These are phyloP conservation scores for Rhododendron mucronatum DNA, from an alignment of 148 eudicot genomes.

Conservation along the genomic window DNA sequence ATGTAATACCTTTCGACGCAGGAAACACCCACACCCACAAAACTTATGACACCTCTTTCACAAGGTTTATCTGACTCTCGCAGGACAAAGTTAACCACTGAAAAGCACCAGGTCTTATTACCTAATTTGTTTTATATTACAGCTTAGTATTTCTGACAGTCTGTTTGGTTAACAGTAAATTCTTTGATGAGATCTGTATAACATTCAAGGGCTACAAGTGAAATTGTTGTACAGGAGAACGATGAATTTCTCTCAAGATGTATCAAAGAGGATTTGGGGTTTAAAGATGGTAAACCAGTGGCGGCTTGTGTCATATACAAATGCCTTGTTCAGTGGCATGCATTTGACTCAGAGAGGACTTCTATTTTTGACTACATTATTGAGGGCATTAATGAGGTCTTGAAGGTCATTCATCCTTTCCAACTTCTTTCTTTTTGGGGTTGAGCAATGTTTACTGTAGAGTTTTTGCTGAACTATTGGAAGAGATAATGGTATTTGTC, in stretches of 20 bases:
- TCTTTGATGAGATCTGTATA: slow-evolving; percentile 1
- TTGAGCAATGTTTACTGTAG: background rate
- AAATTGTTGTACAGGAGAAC: slow-evolving; percentile 58
- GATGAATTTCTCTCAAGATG: slow-evolving; percentile 72
- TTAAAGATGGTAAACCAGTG: slow-evolving; percentile 87
- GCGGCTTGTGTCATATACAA: slow-evolving; percentile 90
- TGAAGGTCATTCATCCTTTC: slow-evolving; percentile 51
- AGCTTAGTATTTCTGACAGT: background rate
- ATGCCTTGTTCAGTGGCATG: slow-evolving; percentile 93
- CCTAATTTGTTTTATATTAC: background rate
- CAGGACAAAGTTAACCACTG: slow-evolving; percentile 61
- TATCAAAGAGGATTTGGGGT: slow-evolving; percentile 88
- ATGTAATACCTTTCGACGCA: slow-evolving; percentile 21
- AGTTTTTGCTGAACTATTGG: background rate
- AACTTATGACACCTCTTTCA: slow-evolving; percentile 39
- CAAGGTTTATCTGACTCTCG: slow-evolving; percentile 77
- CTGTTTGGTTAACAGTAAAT: background rate
- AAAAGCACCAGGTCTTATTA: slow-evolving; percentile 70
- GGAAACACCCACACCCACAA: slow-evolving; percentile 92
- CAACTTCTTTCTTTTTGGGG: slow-evolving; percentile 6
- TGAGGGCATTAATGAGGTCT: slow-evolving; percentile 68
- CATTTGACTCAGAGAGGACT: slow-evolving; percentile 98
- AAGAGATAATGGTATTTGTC: background rate
- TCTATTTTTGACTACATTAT: slow-evolving; percentile 83
- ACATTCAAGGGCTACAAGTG: slow-evolving; percentile 3